Base-by-base conservation (phyloP, 2,329 filamentous ascomycete species). In the Sclerotinia glacialis region DNA sequence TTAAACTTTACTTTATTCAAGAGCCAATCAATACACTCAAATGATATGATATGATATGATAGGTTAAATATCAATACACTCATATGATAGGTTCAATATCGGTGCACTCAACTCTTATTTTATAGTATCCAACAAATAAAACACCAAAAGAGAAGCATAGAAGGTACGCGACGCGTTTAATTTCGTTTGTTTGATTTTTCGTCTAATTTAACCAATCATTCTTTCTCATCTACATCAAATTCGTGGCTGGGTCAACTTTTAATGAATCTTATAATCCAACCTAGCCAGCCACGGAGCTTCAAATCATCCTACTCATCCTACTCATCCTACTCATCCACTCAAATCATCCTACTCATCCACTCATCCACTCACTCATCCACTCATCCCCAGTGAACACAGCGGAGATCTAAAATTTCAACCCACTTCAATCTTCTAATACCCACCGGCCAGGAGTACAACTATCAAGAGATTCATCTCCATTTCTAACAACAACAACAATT, bases 361-460 rank as follows among this genome's bases (percentile, higher is more conserved):
- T 37, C 31, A 5, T 26, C 21, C 47, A 21, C 21, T 23, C 47
- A 21, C 21, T 23, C 28, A 54, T 37, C 23, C 56, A 60, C 44
- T 46, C 55, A 59, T 59, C 26, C 60, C 31, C 60, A 50, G 34
- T 31, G 47, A 54, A 63, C 60, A 63, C 60, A 63, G 60, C 60
- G 60, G 60, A 63, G 60, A 63, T 31, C 60, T 54, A 63, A 63
- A 63, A 54, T 54, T 63, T 63, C 60, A 50, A 63, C 60, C 60
- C 60, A 63, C 60, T 63, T 63, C 60, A 53, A 44, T 59, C 47
- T 44, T 42, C 26, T 42, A 37, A 52, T 54, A 54, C 23, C 60
- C 60, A 54, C 60, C 46, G 49, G 61, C 61, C 61, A 64, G 61
- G 61, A 63, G 49, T 34, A 59, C 21, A 14, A 31, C 37, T 28